Conservation (phyloP, 176 grass and related monocot genomes). For the Hordeum vulgare region DNA sequence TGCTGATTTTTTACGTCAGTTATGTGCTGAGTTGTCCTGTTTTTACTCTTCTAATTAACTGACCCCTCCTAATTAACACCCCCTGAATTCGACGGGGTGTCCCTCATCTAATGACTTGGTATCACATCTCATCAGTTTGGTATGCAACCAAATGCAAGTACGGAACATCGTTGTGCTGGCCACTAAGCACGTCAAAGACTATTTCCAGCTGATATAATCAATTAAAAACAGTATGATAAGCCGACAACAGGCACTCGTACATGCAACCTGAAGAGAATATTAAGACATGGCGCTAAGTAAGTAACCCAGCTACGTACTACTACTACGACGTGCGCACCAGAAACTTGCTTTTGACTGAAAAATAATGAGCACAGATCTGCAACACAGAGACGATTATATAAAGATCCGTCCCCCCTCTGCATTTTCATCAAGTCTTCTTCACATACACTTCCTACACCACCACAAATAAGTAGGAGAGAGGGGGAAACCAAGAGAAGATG, state of each 20-base stretch:
- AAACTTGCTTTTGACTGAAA: neutral
- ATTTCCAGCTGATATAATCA: neutral
- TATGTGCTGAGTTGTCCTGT: too few relatives aligned
- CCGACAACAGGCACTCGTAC: constrained; percentile 8
- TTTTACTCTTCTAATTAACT: too few relatives aligned
- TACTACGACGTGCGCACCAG: neutral
- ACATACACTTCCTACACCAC: neutral
- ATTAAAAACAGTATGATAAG: neutral
- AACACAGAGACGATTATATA: constrained; percentile 9
- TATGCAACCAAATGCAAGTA: too few relatives aligned
- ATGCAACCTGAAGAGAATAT: neutral
- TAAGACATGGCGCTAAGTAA: neutral
- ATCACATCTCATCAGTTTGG: too few relatives aligned
- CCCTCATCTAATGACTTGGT: too few relatives aligned
- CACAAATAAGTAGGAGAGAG: neutral
- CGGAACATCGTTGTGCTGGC: neutral
- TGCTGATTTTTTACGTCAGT: too few relatives aligned
- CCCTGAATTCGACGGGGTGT: too few relatives aligned
- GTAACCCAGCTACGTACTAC: neutral
- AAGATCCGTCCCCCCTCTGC: neutral
- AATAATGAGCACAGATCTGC: neutral
- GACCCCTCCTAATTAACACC: too few relatives aligned
- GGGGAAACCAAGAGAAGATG: neutral
- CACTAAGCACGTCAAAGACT: constrained; percentile 17
- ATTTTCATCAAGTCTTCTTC: neutral